Evolutionary conservation across 768 basidiomycete species (phyloP).

Genomic region (Pseudohyphozyma bogoriensis): DNA sequence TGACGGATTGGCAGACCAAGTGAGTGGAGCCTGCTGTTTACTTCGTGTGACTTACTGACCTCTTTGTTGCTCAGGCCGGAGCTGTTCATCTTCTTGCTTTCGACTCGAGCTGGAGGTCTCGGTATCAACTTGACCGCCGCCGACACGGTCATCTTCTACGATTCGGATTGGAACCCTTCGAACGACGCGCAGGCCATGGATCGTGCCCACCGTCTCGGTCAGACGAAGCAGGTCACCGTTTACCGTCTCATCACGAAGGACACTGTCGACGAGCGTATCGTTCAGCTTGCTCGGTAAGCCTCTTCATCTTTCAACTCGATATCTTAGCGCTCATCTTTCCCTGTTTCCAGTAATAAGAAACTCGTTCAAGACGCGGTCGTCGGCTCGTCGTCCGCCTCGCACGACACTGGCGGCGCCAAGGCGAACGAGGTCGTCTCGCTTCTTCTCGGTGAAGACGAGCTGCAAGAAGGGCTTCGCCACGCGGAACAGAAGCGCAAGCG

Average conservation of each 20-base stretch:
- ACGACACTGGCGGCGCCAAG: constrained; percentile 42
- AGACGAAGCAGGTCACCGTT: constrained; percentile 71
- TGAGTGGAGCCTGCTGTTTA: too few species aligned
- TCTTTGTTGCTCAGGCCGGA: constrained; percentile 59
- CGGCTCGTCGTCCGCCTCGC: constrained; percentile 42
- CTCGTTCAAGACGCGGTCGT: constrained; percentile 95
- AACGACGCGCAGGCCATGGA: constrained; percentile 76
- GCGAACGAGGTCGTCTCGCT: constrained; percentile 93
- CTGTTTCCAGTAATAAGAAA: constrained; percentile 28
- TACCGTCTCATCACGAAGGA: constrained; percentile 54
- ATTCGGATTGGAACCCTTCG: constrained; percentile 97
- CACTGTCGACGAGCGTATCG: constrained; percentile 93
- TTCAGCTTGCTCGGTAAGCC: constrained; percentile 66
- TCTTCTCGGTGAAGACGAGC: constrained; percentile 85
- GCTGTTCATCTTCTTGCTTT: constrained; percentile 79
- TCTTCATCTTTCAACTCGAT: too few species aligned
- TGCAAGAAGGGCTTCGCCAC: constrained; percentile 44
- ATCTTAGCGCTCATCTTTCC: not conserved
- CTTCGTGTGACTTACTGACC: not conserved
- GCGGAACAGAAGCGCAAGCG: constrained; percentile 36
- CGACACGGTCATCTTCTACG: constrained; percentile 69
- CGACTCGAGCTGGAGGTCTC: constrained; percentile 82
- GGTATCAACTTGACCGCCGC: constrained; percentile 45
- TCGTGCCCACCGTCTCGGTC: constrained; percentile 87
- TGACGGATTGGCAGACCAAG: constrained; percentile 98